Evolutionary conservation across 75 land plant genomes (phyloP).

Genomic region (Azolla pinnata): DNA sequence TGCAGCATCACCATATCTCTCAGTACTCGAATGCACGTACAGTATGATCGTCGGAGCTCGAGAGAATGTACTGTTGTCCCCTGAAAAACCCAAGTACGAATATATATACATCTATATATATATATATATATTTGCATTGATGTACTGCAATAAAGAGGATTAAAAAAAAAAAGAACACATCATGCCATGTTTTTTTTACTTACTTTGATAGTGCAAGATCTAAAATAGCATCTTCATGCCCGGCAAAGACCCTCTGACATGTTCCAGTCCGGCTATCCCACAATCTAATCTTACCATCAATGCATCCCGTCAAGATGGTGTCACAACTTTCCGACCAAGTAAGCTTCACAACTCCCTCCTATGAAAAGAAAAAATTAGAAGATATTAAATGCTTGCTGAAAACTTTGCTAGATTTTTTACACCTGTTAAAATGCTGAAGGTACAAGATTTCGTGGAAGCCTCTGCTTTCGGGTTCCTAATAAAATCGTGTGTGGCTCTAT

Average conservation of each 20-base stretch:
- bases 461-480: too few relatives aligned
- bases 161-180: not conserved
- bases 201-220: slow-evolving; percentile 49
- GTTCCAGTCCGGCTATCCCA: slow-evolving; percentile 74
- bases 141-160: not conserved
- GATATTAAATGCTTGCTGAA: too few relatives aligned
- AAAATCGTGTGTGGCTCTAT: too few relatives aligned
- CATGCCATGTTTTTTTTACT: not conserved
- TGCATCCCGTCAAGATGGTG: slow-evolving; percentile 49
- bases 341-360: slow-evolving; percentile 78
- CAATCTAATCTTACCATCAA: slow-evolving; percentile 55
- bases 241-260: slow-evolving; percentile 52
- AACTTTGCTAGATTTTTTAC: too few relatives aligned
- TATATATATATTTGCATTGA: not conserved
- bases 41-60: slow-evolving; percentile 51
- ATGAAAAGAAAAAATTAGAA: too few relatives aligned
- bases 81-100: slow-evolving; percentile 12
- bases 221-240: slow-evolving; percentile 54
- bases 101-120: not conserved
- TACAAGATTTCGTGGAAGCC: too few relatives aligned
- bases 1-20: too few relatives aligned
- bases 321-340: slow-evolving; percentile 46
- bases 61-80: slow-evolving; percentile 37
- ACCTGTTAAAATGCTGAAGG: too few relatives aligned
- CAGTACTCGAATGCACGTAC: slow-evolving; percentile 61